phyloP scores from a whole-genome alignment of 345 rosid species.

The Ceriops zippeliana region DNA sequence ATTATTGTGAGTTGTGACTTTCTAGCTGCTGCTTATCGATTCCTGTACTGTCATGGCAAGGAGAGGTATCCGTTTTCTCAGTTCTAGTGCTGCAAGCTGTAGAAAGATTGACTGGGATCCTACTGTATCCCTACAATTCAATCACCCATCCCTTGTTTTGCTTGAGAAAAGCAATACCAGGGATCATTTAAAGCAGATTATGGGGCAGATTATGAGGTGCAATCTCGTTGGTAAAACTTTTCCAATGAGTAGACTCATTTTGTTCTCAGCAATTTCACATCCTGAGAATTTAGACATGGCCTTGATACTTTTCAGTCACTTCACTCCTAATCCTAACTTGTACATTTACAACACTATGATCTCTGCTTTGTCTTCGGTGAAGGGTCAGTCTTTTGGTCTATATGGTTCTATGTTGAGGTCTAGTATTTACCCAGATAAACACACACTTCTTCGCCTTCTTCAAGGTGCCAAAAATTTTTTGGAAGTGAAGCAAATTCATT shows the following conservation, averaged over 20 bases:
- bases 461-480: conserved; percentile 23
- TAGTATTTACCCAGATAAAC: conserved; percentile 39
- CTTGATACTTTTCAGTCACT: conserved; percentile 35
- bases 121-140: conserved; percentile 35
- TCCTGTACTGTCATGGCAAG: conserved; percentile 18
- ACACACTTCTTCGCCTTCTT: conserved; percentile 41
- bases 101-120: conserved; percentile 46
- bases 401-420: conserved; percentile 42
- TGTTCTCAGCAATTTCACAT: conserved; percentile 42
- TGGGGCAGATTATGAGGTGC: conserved; percentile 46
- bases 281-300: conserved; percentile 48
- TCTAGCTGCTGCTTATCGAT: neutral
- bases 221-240: conserved; percentile 46
- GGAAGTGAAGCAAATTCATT: conserved; percentile 49
- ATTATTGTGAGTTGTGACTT: too few relatives aligned
- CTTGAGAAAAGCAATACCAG: conserved; percentile 46
- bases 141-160: conserved; percentile 44
- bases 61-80: conserved; percentile 33
- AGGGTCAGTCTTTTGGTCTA: conserved; percentile 25
- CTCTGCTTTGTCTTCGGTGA: conserved; percentile 24
- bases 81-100: conserved; percentile 12
- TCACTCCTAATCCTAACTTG: conserved; percentile 45
- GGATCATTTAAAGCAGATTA: conserved; percentile 46
- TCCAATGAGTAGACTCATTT: conserved; percentile 59
- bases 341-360: conserved; percentile 51